These are phyloP conservation scores for Neofusicoccum umdonicola DNA, from an alignment of 2,329 filamentous ascomycete species.

Conservation along the genomic window DNA sequence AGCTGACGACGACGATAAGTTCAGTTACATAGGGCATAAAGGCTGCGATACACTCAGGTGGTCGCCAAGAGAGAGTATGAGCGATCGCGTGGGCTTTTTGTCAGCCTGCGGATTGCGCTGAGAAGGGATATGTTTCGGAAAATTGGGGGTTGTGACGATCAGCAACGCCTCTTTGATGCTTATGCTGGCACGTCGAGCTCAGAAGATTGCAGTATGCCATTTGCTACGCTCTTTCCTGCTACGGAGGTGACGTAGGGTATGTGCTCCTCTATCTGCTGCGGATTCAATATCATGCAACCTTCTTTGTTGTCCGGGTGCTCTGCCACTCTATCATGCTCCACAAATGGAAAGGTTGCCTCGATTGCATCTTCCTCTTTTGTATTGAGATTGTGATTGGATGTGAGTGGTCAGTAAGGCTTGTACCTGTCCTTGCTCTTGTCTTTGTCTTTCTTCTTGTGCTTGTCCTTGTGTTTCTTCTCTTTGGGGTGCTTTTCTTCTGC, in stretches of 20 bases:
- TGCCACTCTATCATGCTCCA: too few species aligned
- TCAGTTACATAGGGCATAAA: background rate
- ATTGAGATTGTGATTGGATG: too few species aligned
- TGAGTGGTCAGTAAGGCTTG: constrained; percentile 35
- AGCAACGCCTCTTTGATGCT: background rate
- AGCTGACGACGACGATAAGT: background rate
- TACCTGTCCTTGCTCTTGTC: constrained; percentile 35
- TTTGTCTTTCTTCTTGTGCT: constrained; percentile 33
- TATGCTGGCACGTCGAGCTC: background rate
- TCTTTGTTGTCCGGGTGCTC: too few species aligned
- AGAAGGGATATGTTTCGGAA: constrained; percentile 4
- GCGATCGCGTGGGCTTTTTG: background rate
- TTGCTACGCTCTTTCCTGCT: too few species aligned
- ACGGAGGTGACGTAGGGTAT: too few species aligned
- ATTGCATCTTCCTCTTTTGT: too few species aligned
- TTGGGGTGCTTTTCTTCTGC: background rate
- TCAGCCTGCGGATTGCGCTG: background rate
- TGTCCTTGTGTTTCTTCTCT: constrained; percentile 28
- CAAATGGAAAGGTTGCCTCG: too few species aligned
- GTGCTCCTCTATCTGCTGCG: too few species aligned
- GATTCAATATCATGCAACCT: too few species aligned
- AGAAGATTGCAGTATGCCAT: too few species aligned
- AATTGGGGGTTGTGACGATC: background rate
- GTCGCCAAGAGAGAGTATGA: background rate
- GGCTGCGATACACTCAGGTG: background rate